phyloP scores from a whole-genome alignment of 2,329 filamentous ascomycete genomes.

The Calonectria leucothoes region DNA sequence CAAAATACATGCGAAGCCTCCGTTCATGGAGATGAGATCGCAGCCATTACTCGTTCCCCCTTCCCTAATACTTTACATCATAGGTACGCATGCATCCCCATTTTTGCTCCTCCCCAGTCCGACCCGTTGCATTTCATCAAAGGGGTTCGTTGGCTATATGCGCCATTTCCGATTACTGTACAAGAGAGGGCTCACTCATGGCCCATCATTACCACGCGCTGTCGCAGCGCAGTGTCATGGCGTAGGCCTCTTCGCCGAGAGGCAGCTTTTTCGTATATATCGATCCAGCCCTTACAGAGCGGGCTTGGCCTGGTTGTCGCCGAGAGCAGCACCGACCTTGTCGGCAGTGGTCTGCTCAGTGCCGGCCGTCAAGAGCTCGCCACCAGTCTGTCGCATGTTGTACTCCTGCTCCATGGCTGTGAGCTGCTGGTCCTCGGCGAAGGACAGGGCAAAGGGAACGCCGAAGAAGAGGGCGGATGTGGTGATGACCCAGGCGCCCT shows the following conservation, averaged over 20 bases:
- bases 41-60: constrained; percentile 39
- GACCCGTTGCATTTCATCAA: constrained; percentile 38
- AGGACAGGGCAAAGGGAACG: constrained; percentile 92
- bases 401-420: constrained; percentile 98
- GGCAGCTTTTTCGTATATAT: constrained; percentile 22
- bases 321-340: constrained; percentile 62
- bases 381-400: constrained; percentile 92
- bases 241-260: constrained; percentile 18
- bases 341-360: constrained; percentile 58
- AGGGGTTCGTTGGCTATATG: constrained; percentile 35
- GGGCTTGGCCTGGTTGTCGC: constrained; percentile 58
- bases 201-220: constrained; percentile 35
- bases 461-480: constrained; percentile 90
- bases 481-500: constrained; percentile 90
- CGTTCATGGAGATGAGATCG: constrained; percentile 45
- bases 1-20: constrained; percentile 43
- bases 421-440: constrained; percentile 95
- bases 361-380: constrained; percentile 72
- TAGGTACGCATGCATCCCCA: constrained; percentile 36
- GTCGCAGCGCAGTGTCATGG: constrained; percentile 29
- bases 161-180: constrained; percentile 45
- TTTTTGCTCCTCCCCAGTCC: constrained; percentile 28
- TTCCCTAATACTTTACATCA: constrained; percentile 43
- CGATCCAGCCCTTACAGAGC: constrained; percentile 56
- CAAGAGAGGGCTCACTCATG: constrained; percentile 36